phyloP scores from a whole-genome alignment of 75 land plant genomes.

The Pseudotsuga menziesii region DNA sequence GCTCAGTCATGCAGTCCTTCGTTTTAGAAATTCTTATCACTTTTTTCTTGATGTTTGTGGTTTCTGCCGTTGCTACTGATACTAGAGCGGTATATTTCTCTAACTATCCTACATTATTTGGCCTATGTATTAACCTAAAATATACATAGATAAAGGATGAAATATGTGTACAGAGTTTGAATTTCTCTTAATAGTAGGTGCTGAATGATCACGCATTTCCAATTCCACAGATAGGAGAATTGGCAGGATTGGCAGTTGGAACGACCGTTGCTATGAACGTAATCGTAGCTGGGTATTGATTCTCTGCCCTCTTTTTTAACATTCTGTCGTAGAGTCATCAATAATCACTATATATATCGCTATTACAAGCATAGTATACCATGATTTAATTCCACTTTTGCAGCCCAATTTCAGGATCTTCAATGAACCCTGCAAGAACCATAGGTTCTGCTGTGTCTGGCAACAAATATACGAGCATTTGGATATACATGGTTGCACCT shows the following conservation, averaged over 20 bases:
- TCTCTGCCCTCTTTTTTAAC: neutral
- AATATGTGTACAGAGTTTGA: no score
- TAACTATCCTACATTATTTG: neutral
- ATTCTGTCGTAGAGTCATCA: no score
- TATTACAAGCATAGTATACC: no score
- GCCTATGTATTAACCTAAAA: no score
- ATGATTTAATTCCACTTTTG: neutral
- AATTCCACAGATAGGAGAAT: constrained; percentile 35
- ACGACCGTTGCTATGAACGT: constrained; percentile 51
- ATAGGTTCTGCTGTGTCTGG: constrained; percentile 75
- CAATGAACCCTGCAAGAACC: constrained; percentile 88
- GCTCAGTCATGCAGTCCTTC: constrained; percentile 51
- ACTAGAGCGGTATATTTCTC: constrained; percentile 63
- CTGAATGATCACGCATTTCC: no score
- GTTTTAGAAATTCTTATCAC: constrained; percentile 67
- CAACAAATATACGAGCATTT: constrained; percentile 40
- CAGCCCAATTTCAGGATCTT: constrained; percentile 85
- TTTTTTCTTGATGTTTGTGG: constrained; percentile 82
- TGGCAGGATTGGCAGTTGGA: constrained; percentile 56
- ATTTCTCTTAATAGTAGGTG: no score
- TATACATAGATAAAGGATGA: no score
- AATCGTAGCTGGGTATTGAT: constrained; percentile 48
- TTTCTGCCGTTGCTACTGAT: constrained; percentile 71
- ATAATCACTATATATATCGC: no score
- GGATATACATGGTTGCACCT: constrained; percentile 78